phyloP scores from a whole-genome alignment of 2,329 filamentous ascomycete species.

The Xylaria hypoxylon region DNA sequence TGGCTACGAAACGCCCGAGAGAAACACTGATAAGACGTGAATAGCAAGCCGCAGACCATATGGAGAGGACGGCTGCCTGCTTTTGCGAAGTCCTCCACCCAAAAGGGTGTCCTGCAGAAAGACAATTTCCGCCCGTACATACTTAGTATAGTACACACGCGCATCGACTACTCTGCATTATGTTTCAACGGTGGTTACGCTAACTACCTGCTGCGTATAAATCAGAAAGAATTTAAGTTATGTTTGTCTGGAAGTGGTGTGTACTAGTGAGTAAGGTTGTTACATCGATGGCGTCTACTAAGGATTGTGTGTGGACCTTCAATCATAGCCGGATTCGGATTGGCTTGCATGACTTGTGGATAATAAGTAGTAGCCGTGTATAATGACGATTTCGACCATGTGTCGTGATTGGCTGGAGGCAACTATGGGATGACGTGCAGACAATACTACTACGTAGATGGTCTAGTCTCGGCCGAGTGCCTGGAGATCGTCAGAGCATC shows the following conservation, averaged over 20 bases:
- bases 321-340: constrained; percentile 30
- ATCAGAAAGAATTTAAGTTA: no score
- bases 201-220: background rate
- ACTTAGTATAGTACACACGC: no score
- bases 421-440: constrained; percentile 38
- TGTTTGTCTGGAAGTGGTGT: no score
- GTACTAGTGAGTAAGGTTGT: constrained; percentile 3
- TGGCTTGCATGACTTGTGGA: constrained; percentile 30
- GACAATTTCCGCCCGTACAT: background rate
- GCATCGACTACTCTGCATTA: background rate
- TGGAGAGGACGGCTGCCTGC: background rate
- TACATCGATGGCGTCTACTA: background rate
- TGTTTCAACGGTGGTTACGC: background rate
- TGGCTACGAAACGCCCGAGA: background rate
- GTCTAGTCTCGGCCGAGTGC: constrained; percentile 15
- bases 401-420: constrained; percentile 15
- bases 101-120: background rate
- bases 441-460: no score
- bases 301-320: constrained; percentile 9
- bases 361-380: background rate
- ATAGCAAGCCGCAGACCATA: background rate
- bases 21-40: constrained; percentile 23
- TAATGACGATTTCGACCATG: background rate
- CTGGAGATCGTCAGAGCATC: constrained; percentile 13
- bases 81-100: background rate